Conservation (phyloP, 108 stramenopile genomes). For the Licmophora abbreviata region DNA sequence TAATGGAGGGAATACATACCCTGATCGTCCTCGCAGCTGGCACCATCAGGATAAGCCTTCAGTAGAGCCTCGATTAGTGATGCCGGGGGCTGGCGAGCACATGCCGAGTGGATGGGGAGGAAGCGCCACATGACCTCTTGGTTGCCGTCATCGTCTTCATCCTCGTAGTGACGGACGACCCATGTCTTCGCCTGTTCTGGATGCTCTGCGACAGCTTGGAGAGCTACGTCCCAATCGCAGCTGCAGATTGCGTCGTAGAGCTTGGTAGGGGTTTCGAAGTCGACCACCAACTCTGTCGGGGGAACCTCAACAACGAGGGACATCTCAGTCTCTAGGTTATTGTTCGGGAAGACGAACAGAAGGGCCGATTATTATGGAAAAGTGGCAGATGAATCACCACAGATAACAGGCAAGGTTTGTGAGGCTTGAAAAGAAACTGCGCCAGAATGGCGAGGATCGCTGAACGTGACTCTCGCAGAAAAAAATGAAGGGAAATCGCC, state of each 20-base stretch:
- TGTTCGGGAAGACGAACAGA: no score
- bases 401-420: constrained; percentile 5
- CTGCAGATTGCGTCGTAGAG: constrained; percentile 70
- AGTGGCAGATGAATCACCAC: no score
- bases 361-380: no score
- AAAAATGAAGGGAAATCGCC: no score
- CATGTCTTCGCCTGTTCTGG: constrained; percentile 57
- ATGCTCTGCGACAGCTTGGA: constrained; percentile 19
- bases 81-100: constrained; percentile 64
- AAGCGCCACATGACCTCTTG: constrained; percentile 69
- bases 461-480: no score
- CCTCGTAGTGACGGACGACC: constrained; percentile 57
- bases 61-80: constrained; percentile 47
- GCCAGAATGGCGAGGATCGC: no score
- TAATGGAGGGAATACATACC: constrained; percentile 83
- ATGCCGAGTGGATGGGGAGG: constrained; percentile 75
- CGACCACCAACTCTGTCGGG: constrained; percentile 45
- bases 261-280: constrained; percentile 55
- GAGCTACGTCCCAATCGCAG: constrained; percentile 53
- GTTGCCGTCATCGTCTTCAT: constrained; percentile 31
- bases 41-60: constrained; percentile 53
- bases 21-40: constrained; percentile 66
- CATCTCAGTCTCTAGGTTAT: constrained; percentile 65
- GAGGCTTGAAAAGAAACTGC: no score
- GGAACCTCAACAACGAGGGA: constrained; percentile 38